Base-by-base conservation (phyloP, 2,329 filamentous ascomycete species). In the Nothopassalora personata region DNA sequence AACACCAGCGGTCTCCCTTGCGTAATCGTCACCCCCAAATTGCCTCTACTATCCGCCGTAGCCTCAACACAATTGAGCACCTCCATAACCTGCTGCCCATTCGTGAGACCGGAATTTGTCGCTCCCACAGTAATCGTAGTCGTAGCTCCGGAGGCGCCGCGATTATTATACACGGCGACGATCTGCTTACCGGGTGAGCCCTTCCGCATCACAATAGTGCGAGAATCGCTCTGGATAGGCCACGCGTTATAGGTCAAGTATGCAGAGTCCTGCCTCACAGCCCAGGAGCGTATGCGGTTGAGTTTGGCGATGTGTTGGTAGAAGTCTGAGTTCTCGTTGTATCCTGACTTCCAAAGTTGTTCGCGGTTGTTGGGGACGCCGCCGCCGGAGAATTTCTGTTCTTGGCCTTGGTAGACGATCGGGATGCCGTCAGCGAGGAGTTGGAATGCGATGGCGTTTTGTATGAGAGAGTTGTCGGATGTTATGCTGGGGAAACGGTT, bases 351-450 rank as follows among this genome's bases (percentile, higher is more conserved):
- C 74, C 74, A 76, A 7, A 72, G 63, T 4, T 73, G 71, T 63
- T 75, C 74, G 47, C 75, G 68, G 53, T 76, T 75, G 18, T 58
- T 60, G 0, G 74, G 74, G 34, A 63, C 63, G 31, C 65, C 66
- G 7, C 58, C 28, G 11, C 67, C 68, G 1, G 72, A 68, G 67
- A 79, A 83, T 53, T 80, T 80, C 66, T 87, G 85, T 71, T 87
- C 85, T 60, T 84, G 82, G 28, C 84, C 85, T 64, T 85, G 80
- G 71, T 87, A 87, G 30, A 86, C 76, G 56, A 86, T 83, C 0
- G 84, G 84, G 34, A 87, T 82, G 15, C 85, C 85, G 54, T 85
- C 77, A 1, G 74, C 74, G 15, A 87, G 78, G 15, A 87, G 78
- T 19, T 80, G 79, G 62, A 83, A 86, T 0, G 82, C 77, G 36